These are phyloP conservation scores for Acanthamoeba castellanii DNA, from an alignment of 208 protist genomes.

Conservation along the genomic window DNA sequence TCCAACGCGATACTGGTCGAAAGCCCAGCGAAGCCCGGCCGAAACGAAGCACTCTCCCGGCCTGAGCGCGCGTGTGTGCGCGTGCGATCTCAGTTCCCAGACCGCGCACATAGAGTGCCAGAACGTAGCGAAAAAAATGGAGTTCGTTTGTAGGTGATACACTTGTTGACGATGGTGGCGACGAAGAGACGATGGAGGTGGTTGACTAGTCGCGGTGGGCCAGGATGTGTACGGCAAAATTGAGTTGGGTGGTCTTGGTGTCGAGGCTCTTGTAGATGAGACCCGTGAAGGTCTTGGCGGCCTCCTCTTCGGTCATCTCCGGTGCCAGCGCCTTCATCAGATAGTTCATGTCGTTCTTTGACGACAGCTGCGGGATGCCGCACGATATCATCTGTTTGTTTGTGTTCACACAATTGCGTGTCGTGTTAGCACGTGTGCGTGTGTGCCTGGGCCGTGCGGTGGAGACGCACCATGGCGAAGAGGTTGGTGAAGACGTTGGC, in stretches of 20 bases:
- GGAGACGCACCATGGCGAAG: conserved; percentile 85
- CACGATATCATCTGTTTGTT: conserved; percentile 83
- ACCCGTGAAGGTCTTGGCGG: conserved; percentile 74
- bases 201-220: conserved; percentile 79
- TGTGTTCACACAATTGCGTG: background rate
- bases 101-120: no score
- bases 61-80: no score
- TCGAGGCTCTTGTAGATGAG: conserved; percentile 85
- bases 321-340: conserved; percentile 72
- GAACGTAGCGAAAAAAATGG: no score
- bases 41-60: background rate
- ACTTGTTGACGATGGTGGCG: background rate
- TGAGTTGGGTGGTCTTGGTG: conserved; percentile 87
- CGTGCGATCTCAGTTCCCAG: no score
- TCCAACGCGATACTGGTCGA: background rate
- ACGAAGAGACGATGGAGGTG: no score
- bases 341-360: conserved; percentile 80
- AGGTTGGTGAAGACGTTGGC: conserved; percentile 90
- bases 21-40: background rate
- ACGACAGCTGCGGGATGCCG: conserved; percentile 84
- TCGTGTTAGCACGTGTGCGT: background rate
- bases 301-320: conserved; percentile 81
- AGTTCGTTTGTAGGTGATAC: background rate
- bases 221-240: conserved; percentile 89
- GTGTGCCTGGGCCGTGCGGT: no score